Evolutionary conservation across 2,329 filamentous ascomycete species (phyloP).

Genomic region (Ascochyta clinopodiicola): DNA sequence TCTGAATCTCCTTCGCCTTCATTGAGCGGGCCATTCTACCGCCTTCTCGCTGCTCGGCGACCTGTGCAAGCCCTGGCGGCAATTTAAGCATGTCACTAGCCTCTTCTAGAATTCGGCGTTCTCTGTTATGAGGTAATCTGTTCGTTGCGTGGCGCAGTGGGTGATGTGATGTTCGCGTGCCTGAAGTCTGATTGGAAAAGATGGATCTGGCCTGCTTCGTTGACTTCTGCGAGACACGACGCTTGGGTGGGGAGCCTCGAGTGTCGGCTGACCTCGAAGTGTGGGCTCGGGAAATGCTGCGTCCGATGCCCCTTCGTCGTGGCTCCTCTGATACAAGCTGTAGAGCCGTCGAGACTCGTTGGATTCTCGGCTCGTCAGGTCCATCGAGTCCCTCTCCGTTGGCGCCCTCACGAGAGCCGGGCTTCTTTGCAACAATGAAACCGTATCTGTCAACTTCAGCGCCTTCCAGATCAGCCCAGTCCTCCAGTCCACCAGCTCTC

Average conservation of each 20-base stretch:
- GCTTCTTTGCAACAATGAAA: constrained; percentile 61
- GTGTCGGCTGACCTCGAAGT: constrained; percentile 49
- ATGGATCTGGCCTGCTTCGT: constrained; percentile 51
- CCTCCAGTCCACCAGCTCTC: constrained; percentile 68
- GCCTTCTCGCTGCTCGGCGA: constrained; percentile 54
- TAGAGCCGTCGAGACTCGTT: constrained; percentile 66
- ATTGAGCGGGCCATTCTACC: constrained; percentile 56
- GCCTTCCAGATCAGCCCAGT: constrained; percentile 67
- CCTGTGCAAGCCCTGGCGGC: constrained; percentile 59
- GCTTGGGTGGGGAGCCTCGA: constrained; percentile 48
- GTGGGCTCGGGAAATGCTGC: constrained; percentile 56
- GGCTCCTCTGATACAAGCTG: constrained; percentile 64
- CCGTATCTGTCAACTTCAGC: constrained; percentile 70
- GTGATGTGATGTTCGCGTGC: constrained; percentile 48
- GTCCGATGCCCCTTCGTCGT: constrained; percentile 59
- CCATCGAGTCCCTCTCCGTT: constrained; percentile 34
- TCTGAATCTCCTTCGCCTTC: constrained; percentile 65
- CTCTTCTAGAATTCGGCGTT: constrained; percentile 63
- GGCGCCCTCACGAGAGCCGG: constrained; percentile 39
- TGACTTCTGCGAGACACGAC: constrained; percentile 52
- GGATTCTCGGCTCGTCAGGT: constrained; percentile 52
- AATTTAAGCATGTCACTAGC: constrained; percentile 70
- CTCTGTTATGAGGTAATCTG: constrained; percentile 59
- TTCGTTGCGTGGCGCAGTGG: constrained; percentile 61
- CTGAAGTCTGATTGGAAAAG: constrained; percentile 49